Evolutionary conservation across 805 yeast genomes (phyloP), one percentile per base, ranked within the genome.

Genomic region (Hanseniaspora mollemarum): DNA sequence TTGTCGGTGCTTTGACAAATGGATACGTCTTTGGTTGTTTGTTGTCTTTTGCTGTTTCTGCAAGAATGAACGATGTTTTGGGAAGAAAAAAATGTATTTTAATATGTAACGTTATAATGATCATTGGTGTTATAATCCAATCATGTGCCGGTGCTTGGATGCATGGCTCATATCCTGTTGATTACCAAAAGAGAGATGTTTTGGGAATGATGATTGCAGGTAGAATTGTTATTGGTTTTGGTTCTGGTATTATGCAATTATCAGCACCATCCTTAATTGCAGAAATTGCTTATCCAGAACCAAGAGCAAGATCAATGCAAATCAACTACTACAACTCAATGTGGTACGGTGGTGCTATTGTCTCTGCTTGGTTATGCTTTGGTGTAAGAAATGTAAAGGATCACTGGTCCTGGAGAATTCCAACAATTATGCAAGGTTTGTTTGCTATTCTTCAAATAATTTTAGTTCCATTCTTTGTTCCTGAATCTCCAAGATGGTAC

Each of bases 261-360:
- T 64, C 73, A 9, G 64, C 75, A 22, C 77, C 80, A n/a, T 54
- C 75, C 10, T 63, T 74, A 58, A 67, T 75, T 41, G 67, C 78
- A 3, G 81, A 77, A 57, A 54, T 75, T 19, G 62, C 78, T 1
- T 75, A 64, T 56, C 80, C 80, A 21, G 45, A 46, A 2, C 52
- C 52, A 31, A 55, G 69, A 2, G 72, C 69, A 46, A 62, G 77
- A 57, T 64, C 66, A 37, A 61, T 66, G 31, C 56, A 65, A 39
- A 71, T 76, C 26, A 67, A 76, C n/a, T 62, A 70, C 51, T 76
- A 68, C 63, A 76, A 75, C 60, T 67, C 71, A 19, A 69, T 71
- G 54, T 74, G 77, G 78, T 74, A 72, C 56, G 57, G 73, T 35
- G 80, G 80, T 42, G 76, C 77, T n/a, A 59, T 74, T 51, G 59